Conservation (phyloP, 2,329 filamentous ascomycete genomes). For the Penicillium corylophilum region DNA sequence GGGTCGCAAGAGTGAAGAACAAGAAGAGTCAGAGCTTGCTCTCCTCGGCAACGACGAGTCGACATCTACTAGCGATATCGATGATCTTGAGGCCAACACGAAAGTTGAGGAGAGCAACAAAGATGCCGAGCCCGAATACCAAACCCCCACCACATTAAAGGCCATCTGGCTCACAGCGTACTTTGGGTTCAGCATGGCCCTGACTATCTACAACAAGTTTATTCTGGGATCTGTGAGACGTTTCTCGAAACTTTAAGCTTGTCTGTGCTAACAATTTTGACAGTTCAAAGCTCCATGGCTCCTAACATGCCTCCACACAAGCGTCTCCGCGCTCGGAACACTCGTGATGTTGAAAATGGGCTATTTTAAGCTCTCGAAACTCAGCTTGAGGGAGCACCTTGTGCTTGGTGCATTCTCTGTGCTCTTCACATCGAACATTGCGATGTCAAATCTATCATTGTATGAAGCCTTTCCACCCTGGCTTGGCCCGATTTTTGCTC, state of each 20-base stretch:
- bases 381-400: slow-evolving; percentile 11
- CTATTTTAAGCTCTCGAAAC: slow-evolving; percentile 13
- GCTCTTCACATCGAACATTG: slow-evolving; percentile 16
- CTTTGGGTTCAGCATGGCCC: slow-evolving; percentile 16
- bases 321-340: slow-evolving; percentile 12
- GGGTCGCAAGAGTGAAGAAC: slow-evolving; percentile 3
- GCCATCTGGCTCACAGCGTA: slow-evolving; percentile 15
- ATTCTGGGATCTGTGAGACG: slow-evolving; percentile 14
- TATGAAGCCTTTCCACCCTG: neutral
- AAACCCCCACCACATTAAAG: slow-evolving; percentile 14
- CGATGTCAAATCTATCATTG: slow-evolving; percentile 17
- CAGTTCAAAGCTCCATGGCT: slow-evolving; percentile 18
- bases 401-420: slow-evolving; percentile 16
- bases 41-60: slow-evolving; percentile 11
- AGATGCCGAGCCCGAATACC: slow-evolving; percentile 12
- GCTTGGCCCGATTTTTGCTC: neutral
- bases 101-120: slow-evolving; percentile 1
- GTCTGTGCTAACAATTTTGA: neutral
- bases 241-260: neutral
- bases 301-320: slow-evolving; percentile 15
- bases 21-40: slow-evolving; percentile 12
- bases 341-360: slow-evolving; percentile 15
- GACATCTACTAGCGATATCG: slow-evolving; percentile 1
- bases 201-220: slow-evolving; percentile 18
- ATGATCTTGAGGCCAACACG: slow-evolving; percentile 14